Percentiles rank a stretch among this genome's conserved stretches.
phyloP scores from a whole-genome alignment of 2,329 filamentous ascomycete genomes.

The Apiospora marii region DNA sequence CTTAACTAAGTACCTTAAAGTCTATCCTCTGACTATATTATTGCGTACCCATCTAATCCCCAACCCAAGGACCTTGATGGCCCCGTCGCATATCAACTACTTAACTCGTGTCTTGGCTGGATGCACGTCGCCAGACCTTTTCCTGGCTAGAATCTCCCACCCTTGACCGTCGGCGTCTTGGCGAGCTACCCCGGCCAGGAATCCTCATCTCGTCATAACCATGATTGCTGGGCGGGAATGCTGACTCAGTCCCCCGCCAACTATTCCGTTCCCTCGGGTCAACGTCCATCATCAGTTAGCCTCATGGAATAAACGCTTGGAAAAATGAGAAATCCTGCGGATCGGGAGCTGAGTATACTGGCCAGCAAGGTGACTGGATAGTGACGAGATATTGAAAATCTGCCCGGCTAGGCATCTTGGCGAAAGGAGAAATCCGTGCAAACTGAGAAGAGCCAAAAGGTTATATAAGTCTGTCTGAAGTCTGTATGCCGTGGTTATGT shows the following conservation, averaged over 20 bases:
- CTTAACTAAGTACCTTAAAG: not conserved
- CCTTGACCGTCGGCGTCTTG: not conserved
- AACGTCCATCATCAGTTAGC: constrained; percentile 3
- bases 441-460: not conserved
- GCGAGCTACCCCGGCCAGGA: not conserved
- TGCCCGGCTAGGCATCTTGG: not conserved
- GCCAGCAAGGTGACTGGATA: not conserved
- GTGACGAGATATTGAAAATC: not conserved
- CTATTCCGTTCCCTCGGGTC: not conserved
- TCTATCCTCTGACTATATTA: not conserved
- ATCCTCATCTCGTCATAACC: not conserved
- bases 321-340: not conserved
- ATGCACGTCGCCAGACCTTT: not conserved
- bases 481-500: not conserved
- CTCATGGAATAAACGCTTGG: not conserved
- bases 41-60: not conserved
- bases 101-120: constrained; percentile 12
- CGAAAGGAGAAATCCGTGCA: not conserved
- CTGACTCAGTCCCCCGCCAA: not conserved
- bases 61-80: constrained; percentile 25
- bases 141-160: not conserved
- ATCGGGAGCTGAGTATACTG: not conserved
- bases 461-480: not conserved
- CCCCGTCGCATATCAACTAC: not conserved
- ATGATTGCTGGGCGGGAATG: not conserved